These are phyloP conservation scores for Penicillium brevicompactum DNA, from an alignment of 2,329 filamentous ascomycete genomes.

Conservation along the genomic window DNA sequence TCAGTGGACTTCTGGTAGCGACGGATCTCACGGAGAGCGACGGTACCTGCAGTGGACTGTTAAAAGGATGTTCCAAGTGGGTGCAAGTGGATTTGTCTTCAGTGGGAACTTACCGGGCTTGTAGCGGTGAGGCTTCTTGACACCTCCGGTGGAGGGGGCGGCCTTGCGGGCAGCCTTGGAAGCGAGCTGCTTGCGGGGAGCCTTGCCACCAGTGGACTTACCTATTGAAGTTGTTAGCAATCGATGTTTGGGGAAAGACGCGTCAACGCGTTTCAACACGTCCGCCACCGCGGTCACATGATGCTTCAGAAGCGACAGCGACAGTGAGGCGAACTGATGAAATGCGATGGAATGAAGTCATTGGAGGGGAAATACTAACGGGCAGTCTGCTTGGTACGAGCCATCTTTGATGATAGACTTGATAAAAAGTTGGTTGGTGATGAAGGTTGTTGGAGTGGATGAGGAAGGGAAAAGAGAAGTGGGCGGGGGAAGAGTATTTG, in stretches of 20 bases:
- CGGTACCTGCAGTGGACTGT: conserved; percentile 61
- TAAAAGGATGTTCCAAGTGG: conserved; percentile 18
- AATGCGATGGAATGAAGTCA: conserved; percentile 7
- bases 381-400: conserved; percentile 57
- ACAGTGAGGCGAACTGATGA: conserved; percentile 15
- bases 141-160: conserved; percentile 92
- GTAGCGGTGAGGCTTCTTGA: conserved; percentile 92
- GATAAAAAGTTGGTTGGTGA: conserved; percentile 36
- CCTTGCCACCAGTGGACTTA: conserved; percentile 76
- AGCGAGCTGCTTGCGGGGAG: conserved; percentile 90
- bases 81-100: not conserved
- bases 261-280: conserved; percentile 13
- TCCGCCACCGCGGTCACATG: not conserved
- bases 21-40: conserved; percentile 97
- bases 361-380: conserved; percentile 43
- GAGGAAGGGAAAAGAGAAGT: conserved; percentile 39
- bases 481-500: conserved; percentile 47
- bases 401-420: conserved; percentile 45
- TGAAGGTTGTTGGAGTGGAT: conserved; percentile 34
- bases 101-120: conserved; percentile 70
- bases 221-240: conserved; percentile 49
- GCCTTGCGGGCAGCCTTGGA: conserved; percentile 99
- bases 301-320: conserved; percentile 1
- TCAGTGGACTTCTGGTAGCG: conserved; percentile 98
- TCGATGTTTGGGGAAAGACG: conserved; percentile 17